These are phyloP conservation scores for Papiliotrema nemorosa DNA, from an alignment of 1,284 basidiomycete genomes.

Conservation along the genomic window DNA sequence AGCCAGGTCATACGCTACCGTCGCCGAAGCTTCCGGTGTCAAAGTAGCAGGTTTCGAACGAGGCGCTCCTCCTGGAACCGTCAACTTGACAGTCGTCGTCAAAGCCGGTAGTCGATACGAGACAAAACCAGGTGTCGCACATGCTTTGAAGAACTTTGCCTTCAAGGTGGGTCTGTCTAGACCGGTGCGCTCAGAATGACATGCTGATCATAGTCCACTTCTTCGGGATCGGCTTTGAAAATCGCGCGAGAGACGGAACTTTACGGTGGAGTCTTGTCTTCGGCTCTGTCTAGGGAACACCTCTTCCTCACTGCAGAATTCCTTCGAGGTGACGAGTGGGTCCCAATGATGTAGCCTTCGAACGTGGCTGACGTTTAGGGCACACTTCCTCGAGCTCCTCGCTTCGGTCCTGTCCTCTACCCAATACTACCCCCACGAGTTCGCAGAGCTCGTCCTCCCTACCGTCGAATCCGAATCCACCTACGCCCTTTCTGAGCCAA, in stretches of 20 bases:
- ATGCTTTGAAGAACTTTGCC: constrained; percentile 91
- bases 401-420: constrained; percentile 76
- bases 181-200: not conserved
- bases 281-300: constrained; percentile 83
- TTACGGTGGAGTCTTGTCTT: constrained; percentile 87
- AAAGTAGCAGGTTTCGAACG: constrained; percentile 80
- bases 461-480: constrained; percentile 66
- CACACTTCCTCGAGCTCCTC: constrained; percentile 81
- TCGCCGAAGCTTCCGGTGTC: constrained; percentile 70
- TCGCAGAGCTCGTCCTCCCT: constrained; percentile 78
- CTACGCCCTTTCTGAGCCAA: constrained; percentile 61
- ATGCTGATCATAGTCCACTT: constrained; percentile 58
- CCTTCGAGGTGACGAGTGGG: constrained; percentile 92
- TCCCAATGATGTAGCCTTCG: constrained; percentile 30
- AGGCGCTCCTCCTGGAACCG: constrained; percentile 62
- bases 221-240: constrained; percentile 80
- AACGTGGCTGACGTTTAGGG: constrained; percentile 51
- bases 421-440: constrained; percentile 81
- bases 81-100: constrained; percentile 80
- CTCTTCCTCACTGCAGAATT: constrained; percentile 92
- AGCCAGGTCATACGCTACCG: constrained; percentile 59
- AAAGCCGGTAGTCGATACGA: constrained; percentile 88
- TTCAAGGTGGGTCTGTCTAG: constrained; percentile 69
- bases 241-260: constrained; percentile 91
- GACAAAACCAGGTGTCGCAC: constrained; percentile 77